These are phyloP conservation scores for Torrubiellomyces zombiae DNA, from an alignment of 2,329 filamentous ascomycete species.

Conservation along the genomic window DNA sequence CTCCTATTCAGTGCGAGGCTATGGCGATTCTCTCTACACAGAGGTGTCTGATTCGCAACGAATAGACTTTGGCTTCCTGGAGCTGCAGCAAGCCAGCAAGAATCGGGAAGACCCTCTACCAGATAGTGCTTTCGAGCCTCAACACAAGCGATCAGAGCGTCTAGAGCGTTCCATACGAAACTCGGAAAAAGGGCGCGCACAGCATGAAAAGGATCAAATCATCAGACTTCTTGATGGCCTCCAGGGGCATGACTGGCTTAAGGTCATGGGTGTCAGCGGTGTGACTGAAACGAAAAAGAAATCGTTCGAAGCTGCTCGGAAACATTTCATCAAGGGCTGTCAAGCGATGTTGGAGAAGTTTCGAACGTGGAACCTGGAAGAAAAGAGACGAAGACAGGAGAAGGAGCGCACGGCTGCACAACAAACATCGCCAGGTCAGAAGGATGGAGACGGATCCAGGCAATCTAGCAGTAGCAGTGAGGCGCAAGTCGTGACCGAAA, in stretches of 20 bases:
- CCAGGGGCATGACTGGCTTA: slow-evolving; percentile 82
- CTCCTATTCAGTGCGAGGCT: slow-evolving; percentile 29
- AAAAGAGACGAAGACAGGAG: slow-evolving; percentile 65
- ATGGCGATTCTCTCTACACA: slow-evolving; percentile 37
- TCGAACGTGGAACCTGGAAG: slow-evolving; percentile 70
- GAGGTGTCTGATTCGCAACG: slow-evolving; percentile 39
- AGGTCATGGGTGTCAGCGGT: slow-evolving; percentile 75
- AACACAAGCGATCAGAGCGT: slow-evolving; percentile 42
- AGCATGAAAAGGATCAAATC: slow-evolving; percentile 51
- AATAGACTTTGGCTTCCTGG: slow-evolving; percentile 38
- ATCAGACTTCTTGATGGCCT: slow-evolving; percentile 60
- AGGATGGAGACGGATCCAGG: slow-evolving; percentile 19
- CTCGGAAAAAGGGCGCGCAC: slow-evolving; percentile 44
- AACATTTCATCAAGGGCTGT: slow-evolving; percentile 73
- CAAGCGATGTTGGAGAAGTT: slow-evolving; percentile 76
- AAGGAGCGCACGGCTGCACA: slow-evolving; percentile 38
- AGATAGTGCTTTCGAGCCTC: slow-evolving; percentile 33
- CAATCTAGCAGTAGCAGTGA: slow-evolving; percentile 15
- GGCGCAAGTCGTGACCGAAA: slow-evolving; percentile 12
- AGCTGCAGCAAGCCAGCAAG: slow-evolving; percentile 26
- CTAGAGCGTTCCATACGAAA: slow-evolving; percentile 47
- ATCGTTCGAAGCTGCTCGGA: slow-evolving; percentile 69
- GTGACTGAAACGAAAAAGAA: slow-evolving; percentile 76
- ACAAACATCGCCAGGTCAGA: slow-evolving; percentile 12
- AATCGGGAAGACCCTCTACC: slow-evolving; percentile 36